A percentile compares a stretch with the other conserved stretches of the same genome.
Conservation (phyloP, 257 asterid species). For the Thymus quinquecostatus region DNA sequence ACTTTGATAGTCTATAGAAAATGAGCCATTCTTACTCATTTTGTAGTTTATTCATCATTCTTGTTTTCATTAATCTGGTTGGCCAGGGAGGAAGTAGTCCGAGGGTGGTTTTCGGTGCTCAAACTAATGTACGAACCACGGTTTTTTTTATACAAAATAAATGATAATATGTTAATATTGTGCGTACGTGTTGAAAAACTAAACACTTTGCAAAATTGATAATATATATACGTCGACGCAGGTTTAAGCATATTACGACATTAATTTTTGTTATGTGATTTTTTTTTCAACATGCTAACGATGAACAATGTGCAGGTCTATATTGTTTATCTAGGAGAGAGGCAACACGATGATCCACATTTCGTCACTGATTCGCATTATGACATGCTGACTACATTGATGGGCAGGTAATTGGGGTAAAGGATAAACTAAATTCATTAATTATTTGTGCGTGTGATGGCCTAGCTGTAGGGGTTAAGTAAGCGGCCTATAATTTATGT, state of each 20-base stretch:
- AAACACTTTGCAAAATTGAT: neutral
- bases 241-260: too few species aligned
- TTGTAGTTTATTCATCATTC: conserved; percentile 17
- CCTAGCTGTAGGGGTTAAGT: too few species aligned
- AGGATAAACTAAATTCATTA: too few species aligned
- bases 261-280: too few species aligned
- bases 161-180: too few species aligned
- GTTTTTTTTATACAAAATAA: neutral
- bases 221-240: too few species aligned
- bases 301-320: conserved; percentile 39
- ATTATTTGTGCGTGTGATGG: too few species aligned
- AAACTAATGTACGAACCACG: conserved; percentile 19
- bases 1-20: neutral
- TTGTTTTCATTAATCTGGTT: conserved; percentile 19
- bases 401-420: conserved; percentile 43
- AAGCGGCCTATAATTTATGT: too few species aligned
- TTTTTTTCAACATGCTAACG: too few species aligned
- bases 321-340: conserved; percentile 56
- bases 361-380: conserved; percentile 47
- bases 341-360: conserved; percentile 44
- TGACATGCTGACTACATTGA: conserved; percentile 45
- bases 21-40: conserved; percentile 25
- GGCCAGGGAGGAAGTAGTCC: conserved; percentile 5
- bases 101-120: conserved; percentile 15
- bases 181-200: too few species aligned